Conservation (phyloP, 2,329 filamentous ascomycete genomes). For the Epicoccum nigrum region DNA sequence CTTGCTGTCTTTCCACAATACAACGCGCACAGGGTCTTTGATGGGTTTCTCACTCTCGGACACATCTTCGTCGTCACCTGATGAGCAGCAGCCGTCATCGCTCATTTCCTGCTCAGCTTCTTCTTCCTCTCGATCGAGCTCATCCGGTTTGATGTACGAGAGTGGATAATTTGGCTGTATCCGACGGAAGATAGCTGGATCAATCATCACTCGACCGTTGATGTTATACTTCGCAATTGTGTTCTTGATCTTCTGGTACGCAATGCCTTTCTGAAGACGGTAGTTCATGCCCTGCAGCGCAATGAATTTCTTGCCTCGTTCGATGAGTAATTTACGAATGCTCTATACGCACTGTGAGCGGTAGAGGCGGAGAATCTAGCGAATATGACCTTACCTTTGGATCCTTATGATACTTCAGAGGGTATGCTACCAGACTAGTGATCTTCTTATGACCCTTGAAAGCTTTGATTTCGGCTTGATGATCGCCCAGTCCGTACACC, state of each 20-base stretch:
- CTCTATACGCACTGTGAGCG: constrained; percentile 37
- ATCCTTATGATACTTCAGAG: constrained; percentile 79
- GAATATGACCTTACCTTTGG: constrained; percentile 52
- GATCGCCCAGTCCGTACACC: constrained; percentile 75
- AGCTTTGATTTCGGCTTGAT: constrained; percentile 70
- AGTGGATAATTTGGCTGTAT: constrained; percentile 87
- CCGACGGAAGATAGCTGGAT: constrained; percentile 79
- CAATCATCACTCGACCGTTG: constrained; percentile 87
- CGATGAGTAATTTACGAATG: constrained; percentile 70
- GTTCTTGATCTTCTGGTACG: constrained; percentile 82
- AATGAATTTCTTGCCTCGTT: constrained; percentile 85
- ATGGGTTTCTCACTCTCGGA: constrained; percentile 43
- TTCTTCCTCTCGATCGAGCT: constrained; percentile 64
- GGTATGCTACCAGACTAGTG: constrained; percentile 76
- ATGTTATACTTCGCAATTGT: constrained; percentile 79
- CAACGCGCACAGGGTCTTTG: constrained; percentile 46
- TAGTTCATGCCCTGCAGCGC: constrained; percentile 82
- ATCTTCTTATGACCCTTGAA: constrained; percentile 88
- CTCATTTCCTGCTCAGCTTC: constrained; percentile 54
- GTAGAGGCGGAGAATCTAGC: no score
- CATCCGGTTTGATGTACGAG: constrained; percentile 74
- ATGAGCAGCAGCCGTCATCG: constrained; percentile 50
- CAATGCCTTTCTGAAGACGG: constrained; percentile 80
- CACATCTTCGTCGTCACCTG: constrained; percentile 28
- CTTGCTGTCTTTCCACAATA: constrained; percentile 55